phyloP scores from a whole-genome alignment of 768 basidiomycete species.

The Pleurotus citrinopileatus region DNA sequence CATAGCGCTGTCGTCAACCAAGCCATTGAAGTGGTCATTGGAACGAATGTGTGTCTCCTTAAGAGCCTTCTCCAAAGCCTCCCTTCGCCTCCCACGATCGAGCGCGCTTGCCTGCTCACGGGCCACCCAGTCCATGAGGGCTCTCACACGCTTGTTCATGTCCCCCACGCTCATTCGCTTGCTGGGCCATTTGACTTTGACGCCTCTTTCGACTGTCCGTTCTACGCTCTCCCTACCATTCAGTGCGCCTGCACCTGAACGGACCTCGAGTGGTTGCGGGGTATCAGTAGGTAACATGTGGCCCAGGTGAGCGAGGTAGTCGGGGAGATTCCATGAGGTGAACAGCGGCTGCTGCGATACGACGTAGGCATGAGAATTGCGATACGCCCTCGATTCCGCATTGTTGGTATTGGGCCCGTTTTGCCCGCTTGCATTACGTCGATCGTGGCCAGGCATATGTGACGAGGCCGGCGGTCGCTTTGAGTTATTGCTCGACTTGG shows the following conservation, averaged over 20 bases:
- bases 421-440: conserved; percentile 38
- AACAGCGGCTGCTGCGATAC: conserved; percentile 75
- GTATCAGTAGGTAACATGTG: conserved; percentile 76
- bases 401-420: conserved; percentile 28
- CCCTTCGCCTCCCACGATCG: conserved; percentile 66
- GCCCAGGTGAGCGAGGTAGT: conserved; percentile 87
- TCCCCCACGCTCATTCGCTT: conserved; percentile 96
- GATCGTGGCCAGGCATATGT: conserved; percentile 39
- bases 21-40: neutral
- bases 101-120: conserved; percentile 76
- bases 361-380: conserved; percentile 76
- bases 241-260: conserved; percentile 30
- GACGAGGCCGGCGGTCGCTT: conserved; percentile 38
- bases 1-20: conserved; percentile 28
- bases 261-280: conserved; percentile 74
- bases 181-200: conserved; percentile 90
- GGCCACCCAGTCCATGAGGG: conserved; percentile 92
- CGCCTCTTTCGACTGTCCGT: conserved; percentile 67
- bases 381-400: conserved; percentile 65
- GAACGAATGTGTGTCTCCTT: conserved; percentile 25
- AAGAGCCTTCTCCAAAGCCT: conserved; percentile 61
- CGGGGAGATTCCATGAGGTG: conserved; percentile 90
- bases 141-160: conserved; percentile 93
- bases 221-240: conserved; percentile 49
- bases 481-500: conserved; percentile 36